phyloP scores from a whole-genome alignment of 139 green algal genomes.

The Asterochloris sp. region DNA sequence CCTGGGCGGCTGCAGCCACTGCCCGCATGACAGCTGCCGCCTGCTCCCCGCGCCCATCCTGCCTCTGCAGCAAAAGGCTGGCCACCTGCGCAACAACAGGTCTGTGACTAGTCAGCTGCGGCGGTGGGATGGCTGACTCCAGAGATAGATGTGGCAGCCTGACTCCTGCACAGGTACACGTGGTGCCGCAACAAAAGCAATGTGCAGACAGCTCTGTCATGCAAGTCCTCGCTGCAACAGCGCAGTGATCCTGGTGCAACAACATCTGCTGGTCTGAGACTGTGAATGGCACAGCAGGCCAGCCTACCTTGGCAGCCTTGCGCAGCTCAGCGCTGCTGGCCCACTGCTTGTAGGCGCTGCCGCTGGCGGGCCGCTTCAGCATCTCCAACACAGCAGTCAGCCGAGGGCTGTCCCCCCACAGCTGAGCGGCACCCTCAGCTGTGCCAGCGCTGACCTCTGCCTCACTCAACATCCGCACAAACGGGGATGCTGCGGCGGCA shows the following conservation, averaged over 20 bases:
- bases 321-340: slow-evolving; percentile 17
- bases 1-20: slow-evolving; percentile 19
- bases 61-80: slow-evolving; percentile 3
- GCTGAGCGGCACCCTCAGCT: neutral
- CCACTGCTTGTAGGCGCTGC: slow-evolving; percentile 26
- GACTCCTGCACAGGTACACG: no score
- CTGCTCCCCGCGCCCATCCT: neutral
- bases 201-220: no score
- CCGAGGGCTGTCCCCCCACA: slow-evolving; percentile 11
- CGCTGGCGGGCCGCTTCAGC: slow-evolving; percentile 26
- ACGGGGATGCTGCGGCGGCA: neutral
- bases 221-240: no score
- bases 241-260: no score
- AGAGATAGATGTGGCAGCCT: no score
- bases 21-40: neutral
- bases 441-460: slow-evolving; percentile 13
- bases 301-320: slow-evolving; percentile 9
- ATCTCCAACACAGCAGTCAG: slow-evolving; percentile 20
- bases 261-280: neutral
- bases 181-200: no score
- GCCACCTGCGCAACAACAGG: neutral
- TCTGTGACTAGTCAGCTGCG: neutral
- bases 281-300: neutral
- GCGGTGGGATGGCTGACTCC: no score
- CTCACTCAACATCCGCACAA: slow-evolving; percentile 13